phyloP scores from a whole-genome alignment of 2,329 filamentous ascomycete species.

The Celoporthe dispersa region DNA sequence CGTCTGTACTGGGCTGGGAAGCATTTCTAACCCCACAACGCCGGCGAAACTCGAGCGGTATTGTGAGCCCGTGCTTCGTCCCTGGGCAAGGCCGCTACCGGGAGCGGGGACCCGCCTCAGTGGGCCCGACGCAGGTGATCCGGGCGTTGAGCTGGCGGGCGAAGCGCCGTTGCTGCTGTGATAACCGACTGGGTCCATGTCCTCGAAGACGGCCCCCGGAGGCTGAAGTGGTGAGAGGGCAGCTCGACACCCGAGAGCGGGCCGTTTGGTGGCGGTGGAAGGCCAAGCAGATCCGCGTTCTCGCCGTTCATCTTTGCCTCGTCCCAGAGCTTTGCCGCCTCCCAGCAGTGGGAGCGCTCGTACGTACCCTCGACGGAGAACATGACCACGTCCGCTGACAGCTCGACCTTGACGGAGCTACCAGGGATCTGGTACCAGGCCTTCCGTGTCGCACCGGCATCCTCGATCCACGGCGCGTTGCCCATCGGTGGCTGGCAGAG shows the following conservation, averaged over 20 bases:
- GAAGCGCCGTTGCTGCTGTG: conserved; percentile 31
- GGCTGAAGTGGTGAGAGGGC: conserved; percentile 36
- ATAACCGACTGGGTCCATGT: conserved; percentile 35
- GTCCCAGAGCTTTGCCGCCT: conserved; percentile 57
- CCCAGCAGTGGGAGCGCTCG: conserved; percentile 61
- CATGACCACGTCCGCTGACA: conserved; percentile 63
- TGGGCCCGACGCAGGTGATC: conserved; percentile 21
- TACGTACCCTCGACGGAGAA: conserved; percentile 66
- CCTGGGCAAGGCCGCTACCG: conserved; percentile 24
- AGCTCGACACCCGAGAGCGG: conserved; percentile 20
- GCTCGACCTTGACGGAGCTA: conserved; percentile 57
- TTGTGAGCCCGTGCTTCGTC: conserved; percentile 32
- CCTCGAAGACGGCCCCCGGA: conserved; percentile 37
- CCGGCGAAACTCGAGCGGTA: conserved; percentile 41
- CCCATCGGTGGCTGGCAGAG: conserved; percentile 76
- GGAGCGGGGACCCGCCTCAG: conserved; percentile 24
- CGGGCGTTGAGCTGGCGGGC: conserved; percentile 28
- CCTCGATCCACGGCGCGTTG: conserved; percentile 73
- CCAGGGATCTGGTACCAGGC: conserved; percentile 79
- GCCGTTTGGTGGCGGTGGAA: conserved; percentile 26
- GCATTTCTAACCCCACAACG: conserved; percentile 40
- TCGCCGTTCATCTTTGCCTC: conserved; percentile 27
- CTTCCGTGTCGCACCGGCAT: conserved; percentile 65
- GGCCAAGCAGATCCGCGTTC: conserved; percentile 36
- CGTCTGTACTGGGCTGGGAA: conserved; percentile 31